These are phyloP conservation scores for Exobasidium cylindrosporum DNA, from an alignment of 1,284 basidiomycete genomes.

Conservation along the genomic window DNA sequence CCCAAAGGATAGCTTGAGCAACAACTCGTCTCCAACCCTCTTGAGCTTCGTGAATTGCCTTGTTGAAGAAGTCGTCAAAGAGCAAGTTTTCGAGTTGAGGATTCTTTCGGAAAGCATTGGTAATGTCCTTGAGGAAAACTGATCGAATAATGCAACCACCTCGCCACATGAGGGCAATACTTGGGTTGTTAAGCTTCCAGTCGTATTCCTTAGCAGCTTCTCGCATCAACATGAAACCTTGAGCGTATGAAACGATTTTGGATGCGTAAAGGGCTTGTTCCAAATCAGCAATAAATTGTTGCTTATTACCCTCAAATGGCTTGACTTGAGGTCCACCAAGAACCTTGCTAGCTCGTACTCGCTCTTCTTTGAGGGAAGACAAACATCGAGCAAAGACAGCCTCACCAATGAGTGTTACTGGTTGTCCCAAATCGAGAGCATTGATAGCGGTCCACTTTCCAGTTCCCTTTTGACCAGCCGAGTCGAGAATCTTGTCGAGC, in stretches of 20 bases:
- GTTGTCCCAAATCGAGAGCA: constrained; percentile 84
- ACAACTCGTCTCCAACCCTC: constrained; percentile 96
- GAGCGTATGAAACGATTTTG: constrained; percentile 83
- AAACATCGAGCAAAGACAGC: constrained; percentile 98
- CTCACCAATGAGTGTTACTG: constrained; percentile 97
- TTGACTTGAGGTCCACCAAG: constrained; percentile 86
- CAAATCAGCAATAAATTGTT: constrained; percentile 97
- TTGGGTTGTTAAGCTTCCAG: constrained; percentile 71
- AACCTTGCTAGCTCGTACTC: constrained; percentile 83
- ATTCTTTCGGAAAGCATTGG: constrained; percentile 85
- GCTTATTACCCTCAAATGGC: constrained; percentile 94
- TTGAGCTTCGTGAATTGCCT: constrained; percentile 86
- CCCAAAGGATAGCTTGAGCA: constrained; percentile 95
- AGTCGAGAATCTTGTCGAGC: constrained; percentile 79
- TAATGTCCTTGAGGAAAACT: constrained; percentile 58
- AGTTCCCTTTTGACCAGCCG: constrained; percentile 97
- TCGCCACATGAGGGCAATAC: constrained; percentile 99
- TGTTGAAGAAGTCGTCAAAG: constrained; percentile 97
- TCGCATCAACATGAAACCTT: constrained; percentile 99
- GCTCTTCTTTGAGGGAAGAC: constrained; percentile 96
- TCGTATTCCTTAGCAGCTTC: constrained; percentile 91
- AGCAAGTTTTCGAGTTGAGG: constrained; percentile 83
- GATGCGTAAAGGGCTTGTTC: constrained; percentile 99
- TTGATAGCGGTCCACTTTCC: constrained; percentile 99
- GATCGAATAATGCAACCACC: constrained; percentile 93